A percentile compares a stretch with the other conserved stretches of the same genome.
Evolutionary conservation across 768 basidiomycete genomes (phyloP).

Genomic region (Neoboletus magnificus): DNA sequence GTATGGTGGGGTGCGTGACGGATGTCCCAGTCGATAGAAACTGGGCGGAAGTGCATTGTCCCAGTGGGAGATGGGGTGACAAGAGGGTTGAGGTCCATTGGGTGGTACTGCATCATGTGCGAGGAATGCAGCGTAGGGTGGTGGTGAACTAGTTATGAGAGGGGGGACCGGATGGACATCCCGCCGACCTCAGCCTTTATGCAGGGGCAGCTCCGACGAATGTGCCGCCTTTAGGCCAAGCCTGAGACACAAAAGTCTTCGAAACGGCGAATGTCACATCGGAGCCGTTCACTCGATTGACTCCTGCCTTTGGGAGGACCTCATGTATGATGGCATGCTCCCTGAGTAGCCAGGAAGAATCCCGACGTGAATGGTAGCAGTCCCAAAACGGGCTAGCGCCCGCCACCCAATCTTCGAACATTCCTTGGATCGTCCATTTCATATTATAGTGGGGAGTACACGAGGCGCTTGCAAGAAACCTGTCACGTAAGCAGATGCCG

Average conservation of each 20-base stretch:
- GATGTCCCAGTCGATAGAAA: constrained; percentile 48
- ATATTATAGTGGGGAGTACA: not conserved
- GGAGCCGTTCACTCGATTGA: constrained; percentile 4
- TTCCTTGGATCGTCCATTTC: not conserved
- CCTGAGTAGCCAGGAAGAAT: not conserved
- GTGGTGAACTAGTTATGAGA: not conserved
- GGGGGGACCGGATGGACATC: not conserved
- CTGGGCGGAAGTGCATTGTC: constrained; percentile 5
- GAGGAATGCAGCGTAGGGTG: constrained; percentile 1
- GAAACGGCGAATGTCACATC: not conserved
- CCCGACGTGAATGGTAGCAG: not conserved
- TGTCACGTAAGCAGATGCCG: not conserved
- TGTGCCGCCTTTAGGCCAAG: not conserved
- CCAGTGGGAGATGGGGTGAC: constrained; percentile 13
- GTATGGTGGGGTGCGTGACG: constrained; percentile 38
- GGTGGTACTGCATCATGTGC: constrained; percentile 15
- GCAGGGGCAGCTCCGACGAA: not conserved
- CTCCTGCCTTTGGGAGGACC: constrained; percentile 18
- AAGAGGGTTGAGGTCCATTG: constrained; percentile 15
- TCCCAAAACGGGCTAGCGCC: constrained; percentile 4
- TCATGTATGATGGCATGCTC: not conserved
- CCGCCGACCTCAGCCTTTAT: constrained; percentile 16
- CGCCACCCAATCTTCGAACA: constrained; percentile 5
- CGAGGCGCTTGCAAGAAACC: not conserved
- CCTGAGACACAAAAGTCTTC: not conserved